A percentile compares a stretch with the other conserved stretches of the same genome.
Conservation (phyloP, 2,329 filamentous ascomycete genomes). For the Fusarium sp. region DNA sequence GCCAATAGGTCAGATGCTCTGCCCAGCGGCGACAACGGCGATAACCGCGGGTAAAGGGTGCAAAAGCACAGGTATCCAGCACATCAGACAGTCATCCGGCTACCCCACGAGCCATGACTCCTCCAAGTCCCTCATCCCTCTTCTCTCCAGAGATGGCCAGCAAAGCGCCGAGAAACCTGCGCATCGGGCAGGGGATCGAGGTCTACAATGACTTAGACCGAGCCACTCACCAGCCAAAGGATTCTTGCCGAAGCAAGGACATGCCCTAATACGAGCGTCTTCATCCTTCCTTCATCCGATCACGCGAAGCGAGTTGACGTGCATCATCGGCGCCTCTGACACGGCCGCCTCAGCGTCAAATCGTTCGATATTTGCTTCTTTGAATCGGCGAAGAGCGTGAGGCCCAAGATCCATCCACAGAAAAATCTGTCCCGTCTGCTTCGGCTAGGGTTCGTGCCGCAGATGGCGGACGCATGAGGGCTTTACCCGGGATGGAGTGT, state of each 20-base stretch:
- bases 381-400: background rate
- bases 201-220: background rate
- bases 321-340: slow-evolving; percentile 21
- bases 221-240: background rate
- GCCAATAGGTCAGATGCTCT: background rate
- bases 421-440: background rate
- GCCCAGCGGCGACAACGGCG: background rate
- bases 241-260: slow-evolving; percentile 13
- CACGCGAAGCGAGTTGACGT: slow-evolving; percentile 11
- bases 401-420: slow-evolving; percentile 13
- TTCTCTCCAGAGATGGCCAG: background rate
- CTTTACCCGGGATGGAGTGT: background rate
- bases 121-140: background rate
- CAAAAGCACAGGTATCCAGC: slow-evolving; percentile 1
- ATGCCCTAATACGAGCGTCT: slow-evolving; percentile 1
- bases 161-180: background rate
- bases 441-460: background rate
- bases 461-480: slow-evolving; percentile 2
- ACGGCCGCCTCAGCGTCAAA: slow-evolving; percentile 8
- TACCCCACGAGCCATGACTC: background rate
- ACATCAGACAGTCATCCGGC: background rate
- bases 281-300: slow-evolving; percentile 6
- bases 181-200: background rate
- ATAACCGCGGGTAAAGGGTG: slow-evolving; percentile 3
- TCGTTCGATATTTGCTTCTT: slow-evolving; percentile 30